phyloP scores from a whole-genome alignment of 768 basidiomycete species.

The Boletus reticuloceps region DNA sequence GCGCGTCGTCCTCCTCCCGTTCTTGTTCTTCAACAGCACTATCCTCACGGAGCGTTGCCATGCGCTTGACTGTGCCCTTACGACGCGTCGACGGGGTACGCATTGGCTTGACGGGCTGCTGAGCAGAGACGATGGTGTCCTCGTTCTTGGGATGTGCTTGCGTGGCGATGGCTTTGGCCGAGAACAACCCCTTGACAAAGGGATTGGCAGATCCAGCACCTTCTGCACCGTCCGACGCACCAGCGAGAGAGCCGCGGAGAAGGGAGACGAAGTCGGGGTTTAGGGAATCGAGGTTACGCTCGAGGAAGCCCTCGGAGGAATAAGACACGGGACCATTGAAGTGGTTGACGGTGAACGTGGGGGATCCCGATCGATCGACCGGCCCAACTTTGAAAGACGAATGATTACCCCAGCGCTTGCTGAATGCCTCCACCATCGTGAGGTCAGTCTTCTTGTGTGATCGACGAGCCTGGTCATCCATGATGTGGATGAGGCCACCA shows the following conservation, averaged over 20 bases:
- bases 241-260: constrained; percentile 58
- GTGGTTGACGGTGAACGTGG: constrained; percentile 89
- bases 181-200: constrained; percentile 90
- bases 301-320: constrained; percentile 85
- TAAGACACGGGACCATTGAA: constrained; percentile 92
- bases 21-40: constrained; percentile 42
- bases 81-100: constrained; percentile 86
- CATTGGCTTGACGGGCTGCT: constrained; percentile 93
- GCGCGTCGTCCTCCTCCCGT: constrained; percentile 43
- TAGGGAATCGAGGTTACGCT: constrained; percentile 83
- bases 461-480: constrained; percentile 92
- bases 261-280: constrained; percentile 93
- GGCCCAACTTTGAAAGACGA: constrained; percentile 83
- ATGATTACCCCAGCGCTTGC: constrained; percentile 94
- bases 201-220: constrained; percentile 82
- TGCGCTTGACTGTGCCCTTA: constrained; percentile 67
- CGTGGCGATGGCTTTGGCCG: constrained; percentile 84
- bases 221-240: constrained; percentile 48
- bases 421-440: constrained; percentile 92
- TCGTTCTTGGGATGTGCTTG: constrained; percentile 91
- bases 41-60: constrained; percentile 35
- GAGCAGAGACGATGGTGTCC: constrained; percentile 93
- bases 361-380: constrained; percentile 72
- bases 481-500: constrained; percentile 93
- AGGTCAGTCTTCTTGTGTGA: constrained; percentile 88